Evolutionary conservation across 2,329 filamentous ascomycete species (phyloP).

Genomic region (Penicillium palitans): DNA sequence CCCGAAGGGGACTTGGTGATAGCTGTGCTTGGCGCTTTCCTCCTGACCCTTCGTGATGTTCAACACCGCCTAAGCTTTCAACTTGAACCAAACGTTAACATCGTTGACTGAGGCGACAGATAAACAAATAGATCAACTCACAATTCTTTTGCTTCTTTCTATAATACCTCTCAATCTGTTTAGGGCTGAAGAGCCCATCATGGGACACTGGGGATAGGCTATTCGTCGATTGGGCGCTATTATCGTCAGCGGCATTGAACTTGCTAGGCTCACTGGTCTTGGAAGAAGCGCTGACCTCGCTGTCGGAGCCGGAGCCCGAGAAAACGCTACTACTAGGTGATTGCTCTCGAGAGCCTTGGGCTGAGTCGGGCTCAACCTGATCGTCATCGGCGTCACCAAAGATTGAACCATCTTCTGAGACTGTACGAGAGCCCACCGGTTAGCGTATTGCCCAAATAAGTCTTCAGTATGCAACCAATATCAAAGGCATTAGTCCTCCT

Average conservation of each 20-base stretch:
- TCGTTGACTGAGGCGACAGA: neutral
- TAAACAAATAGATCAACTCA: neutral
- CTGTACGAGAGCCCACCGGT: neutral
- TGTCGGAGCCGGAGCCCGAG: neutral
- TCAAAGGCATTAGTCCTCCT: no score
- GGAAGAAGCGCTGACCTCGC: slow-evolving; percentile 1
- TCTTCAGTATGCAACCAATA: neutral
- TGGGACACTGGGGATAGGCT: neutral
- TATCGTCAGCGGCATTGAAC: neutral
- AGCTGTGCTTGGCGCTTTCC: neutral
- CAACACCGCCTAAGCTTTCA: neutral
- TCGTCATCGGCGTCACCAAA: neutral
- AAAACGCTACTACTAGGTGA: neutral
- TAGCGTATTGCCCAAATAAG: neutral
- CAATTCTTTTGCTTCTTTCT: neutral
- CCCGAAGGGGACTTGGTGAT: neutral
- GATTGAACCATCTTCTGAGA: neutral
- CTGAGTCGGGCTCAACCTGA: neutral
- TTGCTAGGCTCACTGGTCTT: neutral
- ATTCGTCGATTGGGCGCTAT: neutral
- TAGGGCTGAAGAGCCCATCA: neutral
- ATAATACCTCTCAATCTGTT: neutral
- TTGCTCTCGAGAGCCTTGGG: slow-evolving; percentile 2
- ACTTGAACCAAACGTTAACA: neutral
- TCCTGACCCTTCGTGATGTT: neutral